Base-by-base conservation (phyloP, 2,329 filamentous ascomycete genomes). In the Paecilomyces niveus region DNA sequence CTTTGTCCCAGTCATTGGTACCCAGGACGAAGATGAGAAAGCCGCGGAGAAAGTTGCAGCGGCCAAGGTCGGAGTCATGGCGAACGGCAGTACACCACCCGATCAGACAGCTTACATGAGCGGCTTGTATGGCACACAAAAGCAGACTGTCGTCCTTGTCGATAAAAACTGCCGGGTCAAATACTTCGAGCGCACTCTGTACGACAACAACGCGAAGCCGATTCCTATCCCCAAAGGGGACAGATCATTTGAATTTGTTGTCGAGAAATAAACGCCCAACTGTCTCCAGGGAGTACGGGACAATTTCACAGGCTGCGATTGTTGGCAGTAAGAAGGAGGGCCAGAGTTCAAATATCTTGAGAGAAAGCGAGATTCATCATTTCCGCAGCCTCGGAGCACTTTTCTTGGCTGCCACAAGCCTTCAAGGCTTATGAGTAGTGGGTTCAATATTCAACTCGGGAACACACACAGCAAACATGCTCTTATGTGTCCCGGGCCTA, bases 151-250 rank as follows among this genome's bases (percentile, higher is more conserved):
- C 7, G 74, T 88, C 1, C 70, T 88, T 13, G 83, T 86, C 21
- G 75, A 80, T 64, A 72, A 73, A 31, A 66, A 79, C n/a, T 83
- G 83, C 1, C 77, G 78, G 56, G 78, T 85, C 35, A 82, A 78
- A n/a, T 88, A 83, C 64, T 76, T 86, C 33, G 85, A 88, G 69
- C 75, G 85, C 58, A 86, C 84, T 18, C 68, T 88, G 21, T 86
- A 80, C 65, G 83, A 85, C 64, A 72, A 77, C 11, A 68, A 81
- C 53, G 83, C 79, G 2, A 74, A 75, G 35, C 72, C 78, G 2
- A 71, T 84, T 10, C 72, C 75, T 2, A 67, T 71, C 21, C 78
- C 76, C 1, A 65, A 80, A 58, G 77, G 79, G 1, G 82, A 85
- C 64, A 66, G 70, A 58, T 65, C 63, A n/a, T 74, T 72, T 62